Percentiles rank a stretch among this genome's conserved stretches.
Conservation (phyloP, 1,284 basidiomycete genomes). For the Retiboletus flavoniger region DNA sequence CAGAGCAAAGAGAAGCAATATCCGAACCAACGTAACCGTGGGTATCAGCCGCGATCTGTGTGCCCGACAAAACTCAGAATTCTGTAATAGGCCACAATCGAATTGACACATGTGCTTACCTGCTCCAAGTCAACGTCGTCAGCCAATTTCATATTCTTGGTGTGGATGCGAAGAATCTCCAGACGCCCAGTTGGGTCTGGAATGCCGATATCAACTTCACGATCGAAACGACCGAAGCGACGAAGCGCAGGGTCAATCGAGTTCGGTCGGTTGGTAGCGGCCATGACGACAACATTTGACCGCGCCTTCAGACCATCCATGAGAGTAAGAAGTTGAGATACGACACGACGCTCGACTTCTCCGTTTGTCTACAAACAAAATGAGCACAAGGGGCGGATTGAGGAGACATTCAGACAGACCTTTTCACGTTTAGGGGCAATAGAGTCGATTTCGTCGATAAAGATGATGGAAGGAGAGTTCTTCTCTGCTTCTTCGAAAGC, state of each 20-base stretch:
- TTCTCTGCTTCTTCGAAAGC: constrained; percentile 99
- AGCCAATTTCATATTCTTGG: constrained; percentile 99
- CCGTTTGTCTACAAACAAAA: constrained; percentile 77
- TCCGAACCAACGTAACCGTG: constrained; percentile 99
- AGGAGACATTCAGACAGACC: constrained; percentile 31
- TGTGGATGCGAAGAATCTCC: constrained; percentile 98
- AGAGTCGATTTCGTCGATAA: constrained; percentile 99
- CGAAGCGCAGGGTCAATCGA: constrained; percentile 98
- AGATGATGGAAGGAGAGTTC: constrained; percentile 99
- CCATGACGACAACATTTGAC: constrained; percentile 99
- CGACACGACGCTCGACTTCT: constrained; percentile 98
- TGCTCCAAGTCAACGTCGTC: constrained; percentile 98
- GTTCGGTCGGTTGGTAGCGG: constrained; percentile 97
- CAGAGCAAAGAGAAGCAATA: constrained; percentile 89
- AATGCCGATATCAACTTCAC: constrained; percentile 99
- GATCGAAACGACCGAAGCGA: constrained; percentile 98
- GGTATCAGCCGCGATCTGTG: constrained; percentile 93
- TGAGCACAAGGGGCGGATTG: constrained; percentile 15
- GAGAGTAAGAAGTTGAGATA: constrained; percentile 95
- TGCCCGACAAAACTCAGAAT: constrained; percentile 7
- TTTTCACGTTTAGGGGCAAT: constrained; percentile 99
- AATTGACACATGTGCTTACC: constrained; percentile 40
- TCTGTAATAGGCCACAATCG: not conserved
- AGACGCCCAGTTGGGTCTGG: constrained; percentile 98
- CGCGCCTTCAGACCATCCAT: constrained; percentile 99